phyloP scores from a whole-genome alignment of 208 protist species.

The Acanthamoeba polyphaga region DNA sequence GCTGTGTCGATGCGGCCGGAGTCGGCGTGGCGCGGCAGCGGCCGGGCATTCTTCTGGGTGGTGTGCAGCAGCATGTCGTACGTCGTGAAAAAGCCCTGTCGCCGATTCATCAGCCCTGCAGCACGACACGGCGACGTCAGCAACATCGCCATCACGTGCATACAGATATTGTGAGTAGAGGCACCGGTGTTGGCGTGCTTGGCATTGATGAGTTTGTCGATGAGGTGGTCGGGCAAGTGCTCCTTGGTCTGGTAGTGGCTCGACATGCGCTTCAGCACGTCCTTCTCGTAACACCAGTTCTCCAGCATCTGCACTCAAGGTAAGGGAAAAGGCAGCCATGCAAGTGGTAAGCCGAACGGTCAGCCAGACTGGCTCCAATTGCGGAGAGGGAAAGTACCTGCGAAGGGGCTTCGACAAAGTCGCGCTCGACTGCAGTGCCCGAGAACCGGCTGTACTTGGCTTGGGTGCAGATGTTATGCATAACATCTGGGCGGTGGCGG shows the following conservation, averaged over 20 bases:
- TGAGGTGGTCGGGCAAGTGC: constrained; percentile 78
- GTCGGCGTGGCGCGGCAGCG: not conserved
- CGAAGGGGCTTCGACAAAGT: constrained; percentile 87
- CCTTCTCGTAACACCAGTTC: constrained; percentile 85
- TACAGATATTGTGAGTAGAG: not conserved
- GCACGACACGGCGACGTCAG: not conserved
- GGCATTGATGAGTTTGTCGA: constrained; percentile 75
- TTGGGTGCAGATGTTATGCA: constrained; percentile 83
- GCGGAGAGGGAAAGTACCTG: constrained; percentile 23
- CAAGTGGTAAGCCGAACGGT: no score
- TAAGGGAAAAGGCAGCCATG: no score
- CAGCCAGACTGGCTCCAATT: no score
- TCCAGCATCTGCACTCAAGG: constrained; percentile 76
- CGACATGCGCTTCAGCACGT: constrained; percentile 77
- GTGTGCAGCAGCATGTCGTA: constrained; percentile 83
- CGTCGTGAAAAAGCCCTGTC: constrained; percentile 81
- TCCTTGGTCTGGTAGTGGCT: constrained; percentile 81
- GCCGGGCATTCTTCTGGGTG: no score
- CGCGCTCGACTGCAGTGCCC: constrained; percentile 83
- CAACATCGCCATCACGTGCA: not conserved
- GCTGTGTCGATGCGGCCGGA: not conserved
- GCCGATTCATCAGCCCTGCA: constrained; percentile 63
- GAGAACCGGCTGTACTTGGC: constrained; percentile 77
- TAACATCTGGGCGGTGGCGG: constrained; percentile 50
- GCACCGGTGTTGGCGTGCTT: constrained; percentile 81